These are phyloP conservation scores for Boletus hoseneyae DNA, from an alignment of 1,284 basidiomycete genomes.

Conservation along the genomic window DNA sequence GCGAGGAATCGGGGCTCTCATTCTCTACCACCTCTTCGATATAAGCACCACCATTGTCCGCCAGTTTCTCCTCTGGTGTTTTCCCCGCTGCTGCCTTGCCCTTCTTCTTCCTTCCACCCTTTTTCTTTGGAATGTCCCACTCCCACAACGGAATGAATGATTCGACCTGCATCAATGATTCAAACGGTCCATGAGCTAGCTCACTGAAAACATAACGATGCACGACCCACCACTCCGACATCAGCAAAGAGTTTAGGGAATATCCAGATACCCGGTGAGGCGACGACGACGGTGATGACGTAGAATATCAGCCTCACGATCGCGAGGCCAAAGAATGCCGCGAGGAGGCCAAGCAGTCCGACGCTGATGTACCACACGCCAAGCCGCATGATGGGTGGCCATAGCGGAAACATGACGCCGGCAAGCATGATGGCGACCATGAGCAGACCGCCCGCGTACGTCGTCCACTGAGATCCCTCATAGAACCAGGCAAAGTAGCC, in stretches of 20 bases:
- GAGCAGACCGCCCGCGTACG: constrained; percentile 86
- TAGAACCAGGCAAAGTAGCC: constrained; percentile 97
- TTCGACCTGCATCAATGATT: constrained; percentile 67
- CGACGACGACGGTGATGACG: constrained; percentile 84
- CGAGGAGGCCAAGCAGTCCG: constrained; percentile 85
- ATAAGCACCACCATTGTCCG: constrained; percentile 41
- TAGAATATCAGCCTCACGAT: constrained; percentile 94
- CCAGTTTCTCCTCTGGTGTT: constrained; percentile 30
- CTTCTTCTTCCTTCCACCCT: constrained; percentile 65
- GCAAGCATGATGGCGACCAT: constrained; percentile 96
- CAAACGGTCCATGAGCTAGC: not conserved
- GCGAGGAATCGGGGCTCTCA: constrained; percentile 45
- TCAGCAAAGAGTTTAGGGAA: constrained; percentile 99
- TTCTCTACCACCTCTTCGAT: constrained; percentile 55
- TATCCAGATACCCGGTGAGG: constrained; percentile 95
- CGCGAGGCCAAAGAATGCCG: constrained; percentile 88
- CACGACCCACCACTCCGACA: constrained; percentile 88
- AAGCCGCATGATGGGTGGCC: constrained; percentile 91
- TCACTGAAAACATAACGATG: constrained; percentile 7
- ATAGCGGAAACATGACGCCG: constrained; percentile 98
- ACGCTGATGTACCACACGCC: constrained; percentile 97
- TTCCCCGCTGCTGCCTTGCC: constrained; percentile 36
- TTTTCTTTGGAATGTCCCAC: constrained; percentile 95
- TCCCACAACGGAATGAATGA: constrained; percentile 98
- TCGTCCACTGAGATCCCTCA: constrained; percentile 91